Evolutionary conservation across 768 basidiomycete genomes (phyloP).

Genomic region (Coprinopsis cinerea): DNA sequence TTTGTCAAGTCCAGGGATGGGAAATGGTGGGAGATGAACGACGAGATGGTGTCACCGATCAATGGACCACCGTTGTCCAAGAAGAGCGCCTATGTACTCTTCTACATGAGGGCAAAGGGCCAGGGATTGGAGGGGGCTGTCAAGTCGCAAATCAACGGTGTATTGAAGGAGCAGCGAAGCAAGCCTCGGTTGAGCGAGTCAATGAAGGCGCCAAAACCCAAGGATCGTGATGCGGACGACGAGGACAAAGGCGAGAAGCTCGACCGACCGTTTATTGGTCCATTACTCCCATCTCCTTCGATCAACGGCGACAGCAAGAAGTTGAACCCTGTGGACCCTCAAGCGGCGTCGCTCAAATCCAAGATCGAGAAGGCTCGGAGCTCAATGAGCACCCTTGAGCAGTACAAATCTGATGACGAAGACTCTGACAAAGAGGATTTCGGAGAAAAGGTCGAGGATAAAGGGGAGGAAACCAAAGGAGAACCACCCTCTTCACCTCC

Average conservation of each 20-base stretch:
- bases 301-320: conserved; percentile 23
- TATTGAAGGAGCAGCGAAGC: conserved; percentile 17
- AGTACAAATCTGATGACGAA: conserved; percentile 24
- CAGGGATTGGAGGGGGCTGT: conserved; percentile 65
- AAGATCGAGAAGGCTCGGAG: conserved; percentile 24
- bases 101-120: conserved; percentile 82
- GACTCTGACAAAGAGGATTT: conserved; percentile 13
- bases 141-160: conserved; percentile 24
- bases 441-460: background rate
- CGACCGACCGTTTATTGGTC: conserved; percentile 54
- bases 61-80: conserved; percentile 45
- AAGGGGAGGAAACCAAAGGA: background rate
- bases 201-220: conserved; percentile 43
- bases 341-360: conserved; percentile 25
- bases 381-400: conserved; percentile 21
- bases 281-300: conserved; percentile 49
- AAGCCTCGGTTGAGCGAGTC: conserved; percentile 41
- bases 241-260: conserved; percentile 49
- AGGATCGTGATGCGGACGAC: conserved; percentile 36
- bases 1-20: conserved; percentile 67
- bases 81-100: conserved; percentile 88
- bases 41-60: conserved; percentile 58
- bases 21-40: conserved; percentile 92
- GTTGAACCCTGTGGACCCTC: conserved; percentile 22
- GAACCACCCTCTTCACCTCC: conserved; percentile 8